Percentiles rank a stretch among this genome's conserved stretches.
These are phyloP conservation scores for Naganishia friedmannii DNA, from an alignment of 768 basidiomycete genomes.

Conservation along the genomic window DNA sequence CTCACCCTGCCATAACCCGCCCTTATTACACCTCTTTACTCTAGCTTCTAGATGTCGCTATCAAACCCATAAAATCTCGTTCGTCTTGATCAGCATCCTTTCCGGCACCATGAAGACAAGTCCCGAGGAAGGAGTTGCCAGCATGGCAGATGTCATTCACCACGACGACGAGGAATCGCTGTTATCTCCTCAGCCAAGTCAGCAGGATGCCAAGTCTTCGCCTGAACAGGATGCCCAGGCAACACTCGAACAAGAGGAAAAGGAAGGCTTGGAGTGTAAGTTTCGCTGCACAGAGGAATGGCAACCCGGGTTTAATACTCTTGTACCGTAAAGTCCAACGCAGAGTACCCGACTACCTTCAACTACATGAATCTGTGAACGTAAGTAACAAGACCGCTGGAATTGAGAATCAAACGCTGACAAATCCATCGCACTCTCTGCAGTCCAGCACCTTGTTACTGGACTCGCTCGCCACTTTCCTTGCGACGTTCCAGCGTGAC, in stretches of 20 bases:
- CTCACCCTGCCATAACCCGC: no score
- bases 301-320: neutral
- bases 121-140: neutral
- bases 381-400: neutral
- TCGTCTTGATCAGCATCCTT: no score
- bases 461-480: conserved; percentile 81
- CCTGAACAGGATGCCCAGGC: neutral
- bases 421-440: neutral
- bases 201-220: neutral
- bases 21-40: no score
- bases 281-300: neutral
- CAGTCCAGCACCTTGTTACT: conserved; percentile 83
- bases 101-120: no score
- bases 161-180: neutral
- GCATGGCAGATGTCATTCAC: neutral
- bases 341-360: conserved; percentile 20
- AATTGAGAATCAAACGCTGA: neutral
- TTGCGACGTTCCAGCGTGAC: conserved; percentile 93
- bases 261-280: neutral
- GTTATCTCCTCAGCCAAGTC: neutral
- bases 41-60: no score
- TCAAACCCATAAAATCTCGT: no score
- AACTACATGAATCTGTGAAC: conserved; percentile 14
- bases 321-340: conserved; percentile 1
- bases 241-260: neutral